Percentiles rank a stretch among this genome's conserved stretches.
phyloP scores from a whole-genome alignment of 2,329 filamentous ascomycete species.

The Ophiostoma sp. region DNA sequence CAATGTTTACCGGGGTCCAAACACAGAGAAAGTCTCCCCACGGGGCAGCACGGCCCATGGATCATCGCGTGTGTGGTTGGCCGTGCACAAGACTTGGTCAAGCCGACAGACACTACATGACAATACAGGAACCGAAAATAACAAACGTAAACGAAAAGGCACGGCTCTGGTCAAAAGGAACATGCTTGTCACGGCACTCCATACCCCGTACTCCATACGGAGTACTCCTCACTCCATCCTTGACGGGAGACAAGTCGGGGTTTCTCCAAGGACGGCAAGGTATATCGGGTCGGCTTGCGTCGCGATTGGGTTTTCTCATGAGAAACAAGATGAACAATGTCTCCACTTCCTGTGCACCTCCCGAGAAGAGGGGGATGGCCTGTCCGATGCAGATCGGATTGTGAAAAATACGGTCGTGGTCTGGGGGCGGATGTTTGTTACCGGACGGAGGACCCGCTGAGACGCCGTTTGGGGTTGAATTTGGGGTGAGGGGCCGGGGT shows the following conservation, averaged over 20 bases:
- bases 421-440: not conserved
- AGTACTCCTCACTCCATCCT: not conserved
- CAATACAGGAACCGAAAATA: not conserved
- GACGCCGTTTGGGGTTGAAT: not conserved
- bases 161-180: not conserved
- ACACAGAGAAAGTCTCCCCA: not conserved
- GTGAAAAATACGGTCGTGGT: not conserved
- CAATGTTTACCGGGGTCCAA: not conserved
- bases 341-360: not conserved
- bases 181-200: not conserved
- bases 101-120: not conserved
- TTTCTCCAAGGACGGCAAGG: not conserved
- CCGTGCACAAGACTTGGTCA: not conserved
- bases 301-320: not conserved
- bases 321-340: not conserved
- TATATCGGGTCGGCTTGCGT: not conserved
- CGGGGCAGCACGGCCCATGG: not conserved
- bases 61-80: not conserved
- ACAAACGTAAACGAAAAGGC: not conserved
- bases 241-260: not conserved
- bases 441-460: not conserved
- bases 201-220: not conserved
- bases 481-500: not conserved
- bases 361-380: not conserved
- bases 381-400: not conserved